These are phyloP conservation scores for Deinandra increscens DNA, from an alignment of 129 eudicot species.

Conservation along the genomic window DNA sequence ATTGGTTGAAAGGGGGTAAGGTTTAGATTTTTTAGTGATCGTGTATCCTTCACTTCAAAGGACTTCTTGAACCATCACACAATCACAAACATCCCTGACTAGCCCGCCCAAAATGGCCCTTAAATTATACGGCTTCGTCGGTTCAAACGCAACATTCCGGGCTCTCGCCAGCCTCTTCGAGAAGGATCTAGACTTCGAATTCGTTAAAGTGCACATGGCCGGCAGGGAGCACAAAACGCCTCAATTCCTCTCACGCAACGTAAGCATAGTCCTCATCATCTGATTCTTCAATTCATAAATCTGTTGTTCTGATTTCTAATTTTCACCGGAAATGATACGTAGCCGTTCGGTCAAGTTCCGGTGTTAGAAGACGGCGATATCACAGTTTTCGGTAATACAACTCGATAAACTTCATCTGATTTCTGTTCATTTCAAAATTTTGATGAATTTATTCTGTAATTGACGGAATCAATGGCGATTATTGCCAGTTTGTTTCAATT, in stretches of 20 bases:
- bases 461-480: neutral
- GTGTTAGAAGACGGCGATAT: conserved; percentile 38
- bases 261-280: conserved; percentile 12
- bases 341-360: conserved; percentile 63
- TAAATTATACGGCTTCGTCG: conserved; percentile 45
- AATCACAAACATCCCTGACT: too few relatives aligned
- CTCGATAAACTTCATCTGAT: neutral
- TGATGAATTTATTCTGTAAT: too few relatives aligned
- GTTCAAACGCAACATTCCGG: conserved; percentile 35
- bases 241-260: conserved; percentile 54
- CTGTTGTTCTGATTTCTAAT: neutral
- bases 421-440: neutral
- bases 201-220: conserved; percentile 36
- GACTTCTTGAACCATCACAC: neutral
- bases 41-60: too few relatives aligned
- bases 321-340: neutral
- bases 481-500: too few relatives aligned
- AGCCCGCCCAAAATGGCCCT: conserved; percentile 27
- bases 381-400: conserved; percentile 51
- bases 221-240: conserved; percentile 47
- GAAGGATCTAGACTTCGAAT: conserved; percentile 46
- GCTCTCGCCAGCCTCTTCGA: conserved; percentile 44
- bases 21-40: too few relatives aligned
- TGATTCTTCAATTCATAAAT: neutral
- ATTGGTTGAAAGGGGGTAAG: too few relatives aligned